A percentile compares a stretch with the other conserved stretches of the same genome.
phyloP scores from a whole-genome alignment of 2,329 filamentous ascomycete species.

The Phaeosphaeria sp. region DNA sequence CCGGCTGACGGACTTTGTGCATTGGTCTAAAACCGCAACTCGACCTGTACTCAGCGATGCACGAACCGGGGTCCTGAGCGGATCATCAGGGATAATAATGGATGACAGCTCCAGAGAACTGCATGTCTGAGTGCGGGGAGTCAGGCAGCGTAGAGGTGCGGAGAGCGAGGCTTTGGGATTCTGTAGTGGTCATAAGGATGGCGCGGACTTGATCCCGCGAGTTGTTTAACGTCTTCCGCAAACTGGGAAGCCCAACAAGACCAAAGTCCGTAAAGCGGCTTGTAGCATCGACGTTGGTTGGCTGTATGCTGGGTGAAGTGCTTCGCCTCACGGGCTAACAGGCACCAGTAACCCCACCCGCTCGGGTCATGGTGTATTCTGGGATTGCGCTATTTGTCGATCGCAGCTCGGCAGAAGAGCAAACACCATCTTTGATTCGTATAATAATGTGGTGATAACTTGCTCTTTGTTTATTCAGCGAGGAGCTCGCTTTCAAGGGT shows the following conservation, averaged over 20 bases:
- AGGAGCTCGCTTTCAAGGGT: background rate
- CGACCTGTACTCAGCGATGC: constrained; percentile 24
- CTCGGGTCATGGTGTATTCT: constrained; percentile 21
- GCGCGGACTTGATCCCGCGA: constrained; percentile 25
- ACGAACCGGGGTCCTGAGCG: constrained; percentile 6
- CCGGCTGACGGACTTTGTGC: constrained; percentile 32
- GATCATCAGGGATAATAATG: background rate
- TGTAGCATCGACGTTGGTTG: constrained; percentile 20
- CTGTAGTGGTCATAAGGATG: constrained; percentile 19
- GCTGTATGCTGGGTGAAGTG: constrained; percentile 16
- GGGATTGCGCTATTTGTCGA: constrained; percentile 9
- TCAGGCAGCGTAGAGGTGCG: constrained; percentile 7
- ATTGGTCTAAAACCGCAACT: constrained; percentile 17
- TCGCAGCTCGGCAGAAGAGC: constrained; percentile 5
- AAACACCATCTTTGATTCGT: constrained; percentile 2
- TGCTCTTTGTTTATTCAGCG: background rate
- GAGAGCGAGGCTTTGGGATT: constrained; percentile 14
- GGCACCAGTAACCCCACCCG: constrained; percentile 16
- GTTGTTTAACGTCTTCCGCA: constrained; percentile 23
- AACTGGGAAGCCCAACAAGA: constrained; percentile 23
- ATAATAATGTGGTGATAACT: background rate
- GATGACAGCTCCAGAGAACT: background rate
- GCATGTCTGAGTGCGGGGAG: constrained; percentile 8
- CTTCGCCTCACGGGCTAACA: constrained; percentile 29
- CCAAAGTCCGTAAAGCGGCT: constrained; percentile 28